Evolutionary conservation across 169 alveolate genomes (phyloP), one percentile per base, ranked within the genome.

Genomic region (Plasmodium yoelii): DNA sequence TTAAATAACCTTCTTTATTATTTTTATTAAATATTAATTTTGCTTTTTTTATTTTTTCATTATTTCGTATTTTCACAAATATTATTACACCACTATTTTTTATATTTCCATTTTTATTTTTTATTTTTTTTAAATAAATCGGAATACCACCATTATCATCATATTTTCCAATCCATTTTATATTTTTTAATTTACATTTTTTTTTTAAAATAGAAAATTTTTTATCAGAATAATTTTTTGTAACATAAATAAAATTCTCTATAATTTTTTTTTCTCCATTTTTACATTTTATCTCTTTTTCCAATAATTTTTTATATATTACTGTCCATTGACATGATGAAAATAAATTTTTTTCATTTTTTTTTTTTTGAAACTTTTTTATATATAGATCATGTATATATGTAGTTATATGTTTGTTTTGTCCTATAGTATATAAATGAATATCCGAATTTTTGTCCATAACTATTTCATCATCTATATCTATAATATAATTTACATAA

Each of bases 251-350:
- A 57, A 82, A 82, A 47, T 68, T 82, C 18, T 82, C 72, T 18
- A 39, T 28, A n/a, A 47, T 49, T 22, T 60, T 5, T 60, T 0
- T 60, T 12, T 59, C 39, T 1, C 26, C 39, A 13, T 12, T 18
- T 18, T 1, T 13, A 1, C n/a, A n/a, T n/a, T 59, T 1, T 2
- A 1, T 34, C 2, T 13, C 13, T 3, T 47, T 46, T 47, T 10
- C 15, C 39, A 67, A 19, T 13, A 82, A 68, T 18, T 82, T 82
- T 46, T 82, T 82, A 44, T 82, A 82, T 13, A 67, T 72, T 15
- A 82, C 90, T 1, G 75, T 67, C 90, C 90, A 82, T 46, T 82
- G 90, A 6, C 61, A 67, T 15, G 90, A 82, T 9, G 84, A 68
- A 19, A 47, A 19, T 0, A 15, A 0, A 49, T 82, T 82, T 61